Evolutionary conservation across 768 basidiomycete species (phyloP).

Genomic region (Megacollybia marginata): DNA sequence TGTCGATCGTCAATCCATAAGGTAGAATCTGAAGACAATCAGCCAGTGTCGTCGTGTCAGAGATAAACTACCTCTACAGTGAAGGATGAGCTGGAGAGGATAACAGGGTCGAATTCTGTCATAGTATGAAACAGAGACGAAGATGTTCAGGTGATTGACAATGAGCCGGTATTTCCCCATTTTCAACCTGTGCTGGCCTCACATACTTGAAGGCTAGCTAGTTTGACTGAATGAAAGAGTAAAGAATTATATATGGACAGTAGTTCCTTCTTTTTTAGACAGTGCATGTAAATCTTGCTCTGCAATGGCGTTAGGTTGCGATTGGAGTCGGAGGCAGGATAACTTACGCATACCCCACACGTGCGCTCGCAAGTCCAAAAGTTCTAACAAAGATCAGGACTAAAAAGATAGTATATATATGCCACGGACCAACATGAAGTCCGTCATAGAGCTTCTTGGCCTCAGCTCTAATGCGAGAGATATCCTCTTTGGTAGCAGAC

Average conservation of each 20-base stretch:
- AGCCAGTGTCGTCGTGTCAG: too few species aligned
- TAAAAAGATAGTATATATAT: neutral
- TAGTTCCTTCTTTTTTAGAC: slow-evolving; percentile 58
- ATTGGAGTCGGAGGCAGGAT: neutral
- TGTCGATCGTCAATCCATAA: too few species aligned
- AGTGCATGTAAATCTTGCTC: slow-evolving; percentile 78
- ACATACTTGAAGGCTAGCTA: too few species aligned
- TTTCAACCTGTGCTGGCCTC: too few species aligned
- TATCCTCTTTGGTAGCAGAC: slow-evolving; percentile 74
- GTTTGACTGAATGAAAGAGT: neutral
- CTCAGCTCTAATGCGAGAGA: slow-evolving; percentile 68
- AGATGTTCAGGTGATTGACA: too few species aligned
- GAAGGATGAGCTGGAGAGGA: too few species aligned
- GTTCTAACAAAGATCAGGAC: slow-evolving; percentile 38
- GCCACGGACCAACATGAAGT: slow-evolving; percentile 61
- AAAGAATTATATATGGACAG: slow-evolving; percentile 39
- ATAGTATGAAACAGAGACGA: too few species aligned
- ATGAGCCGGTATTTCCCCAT: too few species aligned
- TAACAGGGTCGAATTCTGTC: too few species aligned
- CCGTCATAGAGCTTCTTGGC: slow-evolving; percentile 85
- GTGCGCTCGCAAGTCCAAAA: slow-evolving; percentile 71
- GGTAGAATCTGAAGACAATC: too few species aligned
- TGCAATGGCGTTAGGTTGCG: slow-evolving; percentile 19
- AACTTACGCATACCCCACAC: slow-evolving; percentile 85
- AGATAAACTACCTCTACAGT: too few species aligned